These are phyloP conservation scores for Ramichloridium luteum DNA, from an alignment of 2,329 filamentous ascomycete genomes.

Conservation along the genomic window DNA sequence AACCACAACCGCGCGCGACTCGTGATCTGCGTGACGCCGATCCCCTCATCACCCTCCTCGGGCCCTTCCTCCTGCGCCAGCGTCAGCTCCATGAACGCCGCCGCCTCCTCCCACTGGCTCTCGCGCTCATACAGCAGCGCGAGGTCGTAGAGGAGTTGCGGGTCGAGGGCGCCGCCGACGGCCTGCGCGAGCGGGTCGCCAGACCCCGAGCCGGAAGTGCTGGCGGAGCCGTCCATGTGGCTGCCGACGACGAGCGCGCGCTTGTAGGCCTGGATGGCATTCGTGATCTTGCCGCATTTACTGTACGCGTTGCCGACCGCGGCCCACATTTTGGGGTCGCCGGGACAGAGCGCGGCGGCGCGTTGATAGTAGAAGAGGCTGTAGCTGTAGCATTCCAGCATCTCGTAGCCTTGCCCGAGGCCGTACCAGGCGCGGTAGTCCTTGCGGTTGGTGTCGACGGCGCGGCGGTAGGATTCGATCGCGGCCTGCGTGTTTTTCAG, in stretches of 20 bases:
- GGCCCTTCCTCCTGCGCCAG: slow-evolving; percentile 78
- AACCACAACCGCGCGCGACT: slow-evolving; percentile 92
- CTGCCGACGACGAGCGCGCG: slow-evolving; percentile 79
- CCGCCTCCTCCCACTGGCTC: slow-evolving; percentile 65
- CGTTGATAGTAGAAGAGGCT: slow-evolving; percentile 97
- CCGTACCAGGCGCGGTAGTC: slow-evolving; percentile 99
- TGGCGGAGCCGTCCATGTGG: slow-evolving; percentile 56
- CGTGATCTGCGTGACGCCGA: slow-evolving; percentile 81
- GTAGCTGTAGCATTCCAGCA: slow-evolving; percentile 96
- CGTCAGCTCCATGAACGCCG: slow-evolving; percentile 90
- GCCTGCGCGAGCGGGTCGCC: slow-evolving; percentile 33
- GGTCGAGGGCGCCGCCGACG: slow-evolving; percentile 57
- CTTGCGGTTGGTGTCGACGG: slow-evolving; percentile 88
- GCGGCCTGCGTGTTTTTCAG: slow-evolving; percentile 97
- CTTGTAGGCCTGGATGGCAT: slow-evolving; percentile 91
- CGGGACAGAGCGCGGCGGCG: slow-evolving; percentile 81
- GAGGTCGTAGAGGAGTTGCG: slow-evolving; percentile 82
- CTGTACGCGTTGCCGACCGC: slow-evolving; percentile 86
- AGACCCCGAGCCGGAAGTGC: slow-evolving; percentile 30
- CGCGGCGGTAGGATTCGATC: slow-evolving; percentile 90
- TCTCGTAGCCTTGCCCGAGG: slow-evolving; percentile 90
- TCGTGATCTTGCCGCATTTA: slow-evolving; percentile 73
- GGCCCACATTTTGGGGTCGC: slow-evolving; percentile 98
- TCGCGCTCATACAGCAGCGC: slow-evolving; percentile 77
- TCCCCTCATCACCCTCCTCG: slow-evolving; percentile 40